A percentile compares a stretch with the other conserved stretches of the same genome.
These are phyloP conservation scores for Triticum turgidum DNA, from an alignment of 176 grass and related monocot genomes.

Conservation along the genomic window DNA sequence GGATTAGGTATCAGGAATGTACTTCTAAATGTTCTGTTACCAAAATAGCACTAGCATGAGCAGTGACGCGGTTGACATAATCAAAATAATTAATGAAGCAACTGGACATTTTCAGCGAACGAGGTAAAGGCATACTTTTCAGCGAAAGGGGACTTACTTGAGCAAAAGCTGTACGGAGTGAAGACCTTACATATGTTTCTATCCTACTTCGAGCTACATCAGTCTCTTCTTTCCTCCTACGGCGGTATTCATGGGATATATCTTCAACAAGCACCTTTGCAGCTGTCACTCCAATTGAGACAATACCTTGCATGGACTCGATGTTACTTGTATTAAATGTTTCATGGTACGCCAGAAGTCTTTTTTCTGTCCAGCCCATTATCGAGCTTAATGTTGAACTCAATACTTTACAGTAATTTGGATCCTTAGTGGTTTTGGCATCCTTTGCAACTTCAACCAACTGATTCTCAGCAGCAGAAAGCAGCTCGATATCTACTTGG, in stretches of 20 bases:
- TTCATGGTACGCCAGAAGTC: conserved; percentile 96
- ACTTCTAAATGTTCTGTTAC: neutral
- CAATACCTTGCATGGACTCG: conserved; percentile 91
- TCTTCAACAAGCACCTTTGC: conserved; percentile 96
- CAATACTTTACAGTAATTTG: conserved; percentile 91
- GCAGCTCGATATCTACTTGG: conserved; percentile 87
- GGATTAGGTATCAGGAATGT: neutral
- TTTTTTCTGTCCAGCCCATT: conserved; percentile 97
- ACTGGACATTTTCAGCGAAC: neutral
- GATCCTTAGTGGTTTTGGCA: conserved; percentile 88
- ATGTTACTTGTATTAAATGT: conserved; percentile 89
- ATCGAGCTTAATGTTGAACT: conserved; percentile 89
- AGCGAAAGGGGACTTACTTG: conserved; percentile 54
- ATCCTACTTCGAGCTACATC: conserved; percentile 87
- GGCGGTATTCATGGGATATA: conserved; percentile 95
- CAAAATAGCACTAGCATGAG: neutral
- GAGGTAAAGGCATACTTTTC: conserved; percentile 9
- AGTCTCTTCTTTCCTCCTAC: conserved; percentile 86
- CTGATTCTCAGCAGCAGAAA: conserved; percentile 82
- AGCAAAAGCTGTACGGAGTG: conserved; percentile 93
- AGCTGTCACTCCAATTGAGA: conserved; percentile 85
- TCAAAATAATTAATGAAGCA: conserved; percentile 17
- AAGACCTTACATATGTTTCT: conserved; percentile 91
- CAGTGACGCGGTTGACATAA: conserved; percentile 5
- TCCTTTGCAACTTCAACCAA: conserved; percentile 87